Base-by-base conservation (phyloP, 2,329 filamentous ascomycete species). In the Pseudocercospora fuligena region DNA sequence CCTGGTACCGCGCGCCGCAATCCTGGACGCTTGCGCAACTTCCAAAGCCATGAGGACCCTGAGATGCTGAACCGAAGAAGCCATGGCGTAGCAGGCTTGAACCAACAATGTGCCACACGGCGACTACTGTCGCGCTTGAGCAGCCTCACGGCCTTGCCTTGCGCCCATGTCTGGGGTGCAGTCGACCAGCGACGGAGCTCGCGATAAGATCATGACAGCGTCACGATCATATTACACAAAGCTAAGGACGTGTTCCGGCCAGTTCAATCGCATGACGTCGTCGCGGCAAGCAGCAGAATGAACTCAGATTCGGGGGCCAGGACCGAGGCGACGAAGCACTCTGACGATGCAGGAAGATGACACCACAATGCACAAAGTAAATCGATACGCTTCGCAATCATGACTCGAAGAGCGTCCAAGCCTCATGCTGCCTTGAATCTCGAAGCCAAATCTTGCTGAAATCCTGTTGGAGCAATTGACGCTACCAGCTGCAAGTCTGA, bases 31-130 rank as follows among this genome's bases (percentile, higher is more conserved):
- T 57, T 57, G 53, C 53, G 16, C 25, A 31, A 31, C 23, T 12
- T 19, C 11, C 14, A 33, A 57, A 36, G 8, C 54, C 31, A 27
- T 40, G n/a, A 33, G 54, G 5, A 57, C n/a, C 53, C 29, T 57
- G 54, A 19, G 54, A 16, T 27, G 53, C 29, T 19, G 29, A 57
- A 57, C 16, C 31, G 54, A 54, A 27, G 23, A 11, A 21, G 49
- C 49, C 49, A 33, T 57, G 27, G 54, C 54, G 54, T 33, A 57
- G 27, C 16, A 57, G 54, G 54, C 54, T 57, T 57, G 54, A n/a
- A 57, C 16, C 31, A n/a, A 40, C n/a, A 33, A 40, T 36, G 54
- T 58, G 54, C 54, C 54, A 58, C 54, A 56, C 54, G 54, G 29
- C 54, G 54, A 58, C 54, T 31, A 58, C 54, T 23, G 31, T 58